Percentiles rank a stretch among this genome's conserved stretches.
These are phyloP conservation scores for Coemansia sp. DNA, from an alignment of 192 early-diverging fungal species.

Conservation along the genomic window DNA sequence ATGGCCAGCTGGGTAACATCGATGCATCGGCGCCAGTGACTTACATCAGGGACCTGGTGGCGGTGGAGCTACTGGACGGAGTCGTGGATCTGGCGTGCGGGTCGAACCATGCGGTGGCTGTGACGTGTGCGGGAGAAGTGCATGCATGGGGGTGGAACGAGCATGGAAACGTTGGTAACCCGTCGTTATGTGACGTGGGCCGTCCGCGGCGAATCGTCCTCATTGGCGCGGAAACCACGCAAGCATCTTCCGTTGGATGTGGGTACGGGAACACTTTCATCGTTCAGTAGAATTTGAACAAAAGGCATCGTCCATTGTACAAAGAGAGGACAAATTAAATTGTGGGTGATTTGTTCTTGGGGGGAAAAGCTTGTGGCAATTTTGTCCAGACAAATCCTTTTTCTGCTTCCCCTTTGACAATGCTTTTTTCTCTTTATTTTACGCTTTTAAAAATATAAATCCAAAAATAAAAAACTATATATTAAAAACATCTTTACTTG, in stretches of 20 bases:
- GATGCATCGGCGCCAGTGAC: not conserved
- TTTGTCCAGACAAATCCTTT: no score
- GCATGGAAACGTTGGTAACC: slow-evolving; percentile 82
- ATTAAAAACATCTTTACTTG: slow-evolving; percentile 1
- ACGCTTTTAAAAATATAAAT: not conserved
- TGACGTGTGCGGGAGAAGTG: slow-evolving; percentile 50
- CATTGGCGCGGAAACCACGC: not conserved
- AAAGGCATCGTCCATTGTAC: not conserved
- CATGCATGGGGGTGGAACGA: slow-evolving; percentile 93
- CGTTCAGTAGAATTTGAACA: not conserved
- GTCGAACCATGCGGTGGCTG: slow-evolving; percentile 71
- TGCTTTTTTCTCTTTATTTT: not conserved
- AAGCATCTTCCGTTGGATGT: not conserved
- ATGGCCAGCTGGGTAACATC: slow-evolving; percentile 61
- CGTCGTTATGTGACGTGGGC: slow-evolving; percentile 33
- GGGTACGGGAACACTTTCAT: slow-evolving; percentile 3
- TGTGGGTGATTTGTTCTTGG: no score
- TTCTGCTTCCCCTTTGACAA: not conserved
- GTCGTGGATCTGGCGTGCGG: slow-evolving; percentile 59
- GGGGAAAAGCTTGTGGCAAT: no score
- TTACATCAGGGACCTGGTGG: slow-evolving; percentile 15
- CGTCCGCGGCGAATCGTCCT: slow-evolving; percentile 10
- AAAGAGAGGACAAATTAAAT: no score
- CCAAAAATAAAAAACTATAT: no score
- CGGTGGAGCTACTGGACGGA: slow-evolving; percentile 5